Evolutionary conservation across 495 filamentous ascomycete genomes (phyloP).

Genomic region (Trypethelium eluteriae): DNA sequence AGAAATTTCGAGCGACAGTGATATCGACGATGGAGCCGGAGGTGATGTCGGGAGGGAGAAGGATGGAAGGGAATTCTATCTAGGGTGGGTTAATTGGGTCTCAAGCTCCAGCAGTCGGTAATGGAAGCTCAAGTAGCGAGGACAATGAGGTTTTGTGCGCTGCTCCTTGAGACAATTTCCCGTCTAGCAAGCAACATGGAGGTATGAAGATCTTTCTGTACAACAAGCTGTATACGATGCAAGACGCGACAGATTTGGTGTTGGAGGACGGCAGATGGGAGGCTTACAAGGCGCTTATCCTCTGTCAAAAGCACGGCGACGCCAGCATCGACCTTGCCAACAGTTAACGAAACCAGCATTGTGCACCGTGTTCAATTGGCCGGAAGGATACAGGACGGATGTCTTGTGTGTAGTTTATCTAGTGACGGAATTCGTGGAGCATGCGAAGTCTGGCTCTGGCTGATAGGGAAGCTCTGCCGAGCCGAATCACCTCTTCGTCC

Average conservation of each 20-base stretch:
- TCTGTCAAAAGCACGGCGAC: constrained; percentile 94
- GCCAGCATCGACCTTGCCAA: constrained; percentile 98
- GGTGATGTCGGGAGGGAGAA: constrained; percentile 87
- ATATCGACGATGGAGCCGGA: constrained; percentile 98
- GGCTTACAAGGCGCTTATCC: constrained; percentile 85
- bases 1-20: constrained; percentile 79
- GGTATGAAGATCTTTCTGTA: too few relatives aligned
- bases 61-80: constrained; percentile 98
- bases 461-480: neutral
- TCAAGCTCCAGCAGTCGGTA: neutral
- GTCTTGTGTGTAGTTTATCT: neutral
- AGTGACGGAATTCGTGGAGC: neutral
- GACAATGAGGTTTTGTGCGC: too few relatives aligned
- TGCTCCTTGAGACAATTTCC: too few relatives aligned
- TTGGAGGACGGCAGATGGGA: neutral
- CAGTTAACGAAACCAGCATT: constrained; percentile 96
- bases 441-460: neutral
- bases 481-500: neutral
- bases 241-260: too few relatives aligned
- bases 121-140: too few relatives aligned
- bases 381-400: neutral
- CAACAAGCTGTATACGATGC: too few relatives aligned
- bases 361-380: neutral
- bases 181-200: too few relatives aligned
- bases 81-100: constrained; percentile 32